Evolutionary conservation across 106 monocot species (phyloP), one percentile per base, ranked within the genome.

Genomic region (Dendrobium nobile): DNA sequence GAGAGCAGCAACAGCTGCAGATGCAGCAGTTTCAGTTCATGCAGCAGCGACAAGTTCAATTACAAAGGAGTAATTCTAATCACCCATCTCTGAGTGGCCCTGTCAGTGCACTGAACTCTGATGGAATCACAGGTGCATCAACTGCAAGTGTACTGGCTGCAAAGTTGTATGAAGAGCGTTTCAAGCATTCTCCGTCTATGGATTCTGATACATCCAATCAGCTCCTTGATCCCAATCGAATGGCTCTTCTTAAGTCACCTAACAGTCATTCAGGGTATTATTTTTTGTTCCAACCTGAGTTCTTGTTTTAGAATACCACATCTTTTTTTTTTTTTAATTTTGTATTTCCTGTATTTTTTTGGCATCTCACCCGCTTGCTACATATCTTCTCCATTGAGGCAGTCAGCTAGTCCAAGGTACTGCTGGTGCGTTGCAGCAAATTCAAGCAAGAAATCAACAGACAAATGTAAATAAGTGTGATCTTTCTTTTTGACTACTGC

Each of bases 21-120:
- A 90, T 92, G 87, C 90, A 90, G 82, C 92, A 92, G 47, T 26
- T 91, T 65, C 96, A 96, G 37, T 78, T 90, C 37, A 87, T 93
- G 85, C 93, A 93, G 47, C 90, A 91, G 42, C 80, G 88, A 65
- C 88, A 88, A 27, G 87, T 82, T 16, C 91, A 91, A 72, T 68
- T 87, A 28, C 70, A 70, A 70, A 45, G 90, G 55, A 82, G 85
- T 73, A 87, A 91, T 79, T 65, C 78, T 47, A 84, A 48, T 77
- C 92, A 84, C 86, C 88, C 95, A 44, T 75, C 95, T 79, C 77
- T 91, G 67, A 87, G 54, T 83, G 91, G 90, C 41, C 75, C 84
- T 9, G 82, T 95, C 41, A 88, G 83, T 83, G 54, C 79, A 11
- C 85, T 87, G 28, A 90, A 83, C 82, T 86, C 90, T 31, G 92